Conservation (phyloP, 176 grass and related monocot species). For the Juncus effusus region DNA sequence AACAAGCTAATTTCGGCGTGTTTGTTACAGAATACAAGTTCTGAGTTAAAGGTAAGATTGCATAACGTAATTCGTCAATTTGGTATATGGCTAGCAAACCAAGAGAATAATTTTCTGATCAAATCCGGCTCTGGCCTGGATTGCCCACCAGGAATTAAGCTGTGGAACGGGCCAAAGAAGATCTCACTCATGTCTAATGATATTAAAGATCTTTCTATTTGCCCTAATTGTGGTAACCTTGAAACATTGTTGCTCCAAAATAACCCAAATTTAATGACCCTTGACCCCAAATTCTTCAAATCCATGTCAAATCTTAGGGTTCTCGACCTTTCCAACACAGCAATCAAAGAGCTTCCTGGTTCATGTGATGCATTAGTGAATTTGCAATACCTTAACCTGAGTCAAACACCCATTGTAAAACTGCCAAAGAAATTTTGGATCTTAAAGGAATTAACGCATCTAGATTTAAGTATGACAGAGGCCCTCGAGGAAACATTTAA, state of each 20-base stretch:
- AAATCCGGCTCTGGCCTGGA: slow-evolving; percentile 40
- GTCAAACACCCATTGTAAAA: slow-evolving; percentile 8
- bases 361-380: slow-evolving; percentile 16
- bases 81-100: slow-evolving; percentile 38
- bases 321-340: slow-evolving; percentile 36
- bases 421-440: slow-evolving; percentile 19
- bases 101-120: slow-evolving; percentile 36
- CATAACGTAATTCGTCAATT: slow-evolving; percentile 55
- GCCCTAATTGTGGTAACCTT: slow-evolving; percentile 21
- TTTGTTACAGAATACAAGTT: slow-evolving; percentile 38
- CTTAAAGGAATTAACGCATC: slow-evolving; percentile 27
- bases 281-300: slow-evolving; percentile 24
- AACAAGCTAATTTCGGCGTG: slow-evolving; percentile 28
- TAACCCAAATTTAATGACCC: slow-evolving; percentile 18
- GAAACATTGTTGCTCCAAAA: slow-evolving; percentile 34
- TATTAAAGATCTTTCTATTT: slow-evolving; percentile 39
- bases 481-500: slow-evolving; percentile 14
- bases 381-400: slow-evolving; percentile 30
- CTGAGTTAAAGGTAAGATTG: slow-evolving; percentile 53
- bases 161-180: slow-evolving; percentile 41
- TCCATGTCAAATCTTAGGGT: slow-evolving; percentile 27
- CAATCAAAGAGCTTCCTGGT: slow-evolving; percentile 22
- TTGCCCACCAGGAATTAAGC: slow-evolving; percentile 30
- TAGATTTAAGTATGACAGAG: slow-evolving; percentile 28
- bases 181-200: slow-evolving; percentile 88